Evolutionary conservation across 768 basidiomycete species (phyloP).

Genomic region (Kwoniella bestiolae): DNA sequence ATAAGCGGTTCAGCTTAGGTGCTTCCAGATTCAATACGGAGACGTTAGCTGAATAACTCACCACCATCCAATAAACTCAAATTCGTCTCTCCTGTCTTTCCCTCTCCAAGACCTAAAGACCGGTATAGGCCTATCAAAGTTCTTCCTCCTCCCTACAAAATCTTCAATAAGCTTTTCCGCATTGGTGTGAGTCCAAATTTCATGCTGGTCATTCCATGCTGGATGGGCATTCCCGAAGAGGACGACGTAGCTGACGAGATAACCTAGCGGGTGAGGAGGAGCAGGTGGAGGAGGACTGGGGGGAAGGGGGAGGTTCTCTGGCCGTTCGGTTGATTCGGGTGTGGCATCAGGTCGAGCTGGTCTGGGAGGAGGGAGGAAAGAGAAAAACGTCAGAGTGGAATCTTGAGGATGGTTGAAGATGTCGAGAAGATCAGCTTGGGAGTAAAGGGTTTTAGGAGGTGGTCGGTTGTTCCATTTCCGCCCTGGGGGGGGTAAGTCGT

Average conservation of each 20-base stretch:
- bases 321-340: conserved; percentile 19
- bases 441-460: not conserved
- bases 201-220: conserved; percentile 26
- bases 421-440: not conserved
- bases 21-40: too few relatives aligned
- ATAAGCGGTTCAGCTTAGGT: not conserved
- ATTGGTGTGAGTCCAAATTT: conserved; percentile 40
- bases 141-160: conserved; percentile 29
- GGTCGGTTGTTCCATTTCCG: not conserved
- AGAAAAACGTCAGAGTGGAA: conserved; percentile 34
- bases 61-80: conserved; percentile 40
- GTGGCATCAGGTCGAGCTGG: not conserved
- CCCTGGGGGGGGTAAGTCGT: conserved; percentile 8
- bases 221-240: conserved; percentile 39
- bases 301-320: conserved; percentile 27
- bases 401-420: conserved; percentile 35
- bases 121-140: conserved; percentile 42
- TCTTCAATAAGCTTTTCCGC: conserved; percentile 34
- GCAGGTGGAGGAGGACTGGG: conserved; percentile 22
- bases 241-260: conserved; percentile 33
- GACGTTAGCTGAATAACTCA: conserved; percentile 32
- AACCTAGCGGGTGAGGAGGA: conserved; percentile 26
- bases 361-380: not conserved
- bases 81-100: not conserved
- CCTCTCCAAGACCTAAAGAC: conserved; percentile 25